A percentile compares a stretch with the other conserved stretches of the same genome.
phyloP scores from a whole-genome alignment of 352 stramenopile genomes.

The Globisporangium camurandrum region DNA sequence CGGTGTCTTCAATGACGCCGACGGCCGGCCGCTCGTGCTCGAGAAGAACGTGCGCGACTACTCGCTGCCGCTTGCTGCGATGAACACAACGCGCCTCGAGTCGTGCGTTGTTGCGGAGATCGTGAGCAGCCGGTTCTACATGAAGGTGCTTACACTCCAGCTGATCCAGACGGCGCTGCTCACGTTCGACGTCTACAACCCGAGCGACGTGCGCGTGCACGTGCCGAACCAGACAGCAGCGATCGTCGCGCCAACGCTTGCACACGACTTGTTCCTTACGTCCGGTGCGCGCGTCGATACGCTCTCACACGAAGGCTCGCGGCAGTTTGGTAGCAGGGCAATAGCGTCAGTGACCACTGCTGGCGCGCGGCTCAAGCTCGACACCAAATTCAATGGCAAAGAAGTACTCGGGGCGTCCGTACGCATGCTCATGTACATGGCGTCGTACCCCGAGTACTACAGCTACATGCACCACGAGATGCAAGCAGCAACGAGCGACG shows the following conservation, averaged over 20 bases:
- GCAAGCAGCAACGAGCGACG: not conserved
- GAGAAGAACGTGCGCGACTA: slow-evolving; percentile 9
- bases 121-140: slow-evolving; percentile 18
- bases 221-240: slow-evolving; percentile 10
- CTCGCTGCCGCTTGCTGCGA: slow-evolving; percentile 5
- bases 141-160: slow-evolving; percentile 19
- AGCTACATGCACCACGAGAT: slow-evolving; percentile 13
- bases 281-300: slow-evolving; percentile 12
- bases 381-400: slow-evolving; percentile 18
- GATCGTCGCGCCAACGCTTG: slow-evolving; percentile 9
- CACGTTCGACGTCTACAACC: slow-evolving; percentile 5
- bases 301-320: slow-evolving; percentile 7
- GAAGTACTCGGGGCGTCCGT: slow-evolving; percentile 13
- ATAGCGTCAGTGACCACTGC: slow-evolving; percentile 14
- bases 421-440: slow-evolving; percentile 24
- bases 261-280: slow-evolving; percentile 10
- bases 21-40: slow-evolving; percentile 16
- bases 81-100: slow-evolving; percentile 20
- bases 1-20: too few species aligned
- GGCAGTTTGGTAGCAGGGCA: slow-evolving; percentile 4
- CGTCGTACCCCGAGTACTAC: slow-evolving; percentile 27
- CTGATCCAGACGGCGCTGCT: slow-evolving; percentile 18
- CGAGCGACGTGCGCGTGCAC: not conserved
- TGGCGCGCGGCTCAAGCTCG: slow-evolving; percentile 13
- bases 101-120: slow-evolving; percentile 19